phyloP scores from a whole-genome alignment of 768 basidiomycete species.

The Termitomyces sp. region DNA sequence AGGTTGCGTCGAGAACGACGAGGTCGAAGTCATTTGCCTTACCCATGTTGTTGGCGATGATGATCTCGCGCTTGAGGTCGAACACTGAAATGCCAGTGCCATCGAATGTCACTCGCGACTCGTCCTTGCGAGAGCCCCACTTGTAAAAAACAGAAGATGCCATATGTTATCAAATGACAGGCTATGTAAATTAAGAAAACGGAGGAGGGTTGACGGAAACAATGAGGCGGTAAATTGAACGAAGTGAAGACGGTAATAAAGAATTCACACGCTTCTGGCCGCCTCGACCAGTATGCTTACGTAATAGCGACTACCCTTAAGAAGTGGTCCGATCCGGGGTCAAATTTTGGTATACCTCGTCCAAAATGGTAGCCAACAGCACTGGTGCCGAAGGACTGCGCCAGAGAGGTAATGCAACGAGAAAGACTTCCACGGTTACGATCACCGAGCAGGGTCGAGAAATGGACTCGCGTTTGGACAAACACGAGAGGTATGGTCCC shows the following conservation, averaged over 20 bases:
- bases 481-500: slow-evolving; percentile 54
- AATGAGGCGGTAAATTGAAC: background rate
- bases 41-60: slow-evolving; percentile 91
- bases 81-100: slow-evolving; percentile 99
- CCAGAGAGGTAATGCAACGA: slow-evolving; percentile 20
- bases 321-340: slow-evolving; percentile 15
- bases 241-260: background rate
- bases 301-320: slow-evolving; percentile 8
- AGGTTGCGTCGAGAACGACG: slow-evolving; percentile 76
- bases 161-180: slow-evolving; percentile 50
- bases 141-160: slow-evolving; percentile 97
- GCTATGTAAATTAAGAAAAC: slow-evolving; percentile 21
- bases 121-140: slow-evolving; percentile 93
- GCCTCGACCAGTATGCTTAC: slow-evolving; percentile 1
- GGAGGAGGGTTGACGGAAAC: background rate
- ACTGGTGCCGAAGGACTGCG: slow-evolving; percentile 19
- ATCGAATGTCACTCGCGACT: slow-evolving; percentile 95
- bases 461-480: slow-evolving; percentile 70
- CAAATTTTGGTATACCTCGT: slow-evolving; percentile 2
- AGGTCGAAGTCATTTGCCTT: slow-evolving; percentile 98
- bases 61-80: slow-evolving; percentile 98
- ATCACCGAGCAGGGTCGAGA: slow-evolving; percentile 72
- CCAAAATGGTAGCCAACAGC: slow-evolving; percentile 17
- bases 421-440: slow-evolving; percentile 28
- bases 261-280: background rate